A percentile compares a stretch with the other conserved stretches of the same genome.
phyloP scores from a whole-genome alignment of 345 rosid genomes.

The Salix purpurea region DNA sequence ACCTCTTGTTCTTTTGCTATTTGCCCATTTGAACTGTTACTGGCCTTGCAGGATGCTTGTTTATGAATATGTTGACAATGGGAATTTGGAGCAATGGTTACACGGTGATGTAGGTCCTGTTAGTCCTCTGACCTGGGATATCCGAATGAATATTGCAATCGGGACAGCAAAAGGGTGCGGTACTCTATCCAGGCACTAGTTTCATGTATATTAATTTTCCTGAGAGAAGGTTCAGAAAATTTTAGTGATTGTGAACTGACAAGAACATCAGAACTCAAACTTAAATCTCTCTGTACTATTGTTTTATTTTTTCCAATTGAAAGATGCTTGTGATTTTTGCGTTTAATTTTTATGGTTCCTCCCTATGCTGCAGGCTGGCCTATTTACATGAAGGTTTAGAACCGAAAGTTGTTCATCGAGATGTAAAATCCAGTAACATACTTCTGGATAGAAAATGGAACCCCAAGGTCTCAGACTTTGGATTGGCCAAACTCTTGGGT shows the following conservation, averaged over 20 bases:
- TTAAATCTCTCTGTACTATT: neutral
- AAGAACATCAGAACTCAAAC: neutral
- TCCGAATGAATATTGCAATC: constrained; percentile 82
- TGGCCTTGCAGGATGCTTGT: constrained; percentile 73
- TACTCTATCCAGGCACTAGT: neutral
- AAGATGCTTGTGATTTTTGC: neutral
- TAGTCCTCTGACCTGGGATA: constrained; percentile 88
- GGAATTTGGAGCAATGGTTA: constrained; percentile 95
- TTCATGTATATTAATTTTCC: neutral
- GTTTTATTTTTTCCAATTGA: neutral
- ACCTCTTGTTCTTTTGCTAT: neutral
- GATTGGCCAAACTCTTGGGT: constrained; percentile 84
- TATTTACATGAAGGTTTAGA: constrained; percentile 94
- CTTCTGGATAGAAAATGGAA: constrained; percentile 81
- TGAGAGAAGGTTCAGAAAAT: neutral
- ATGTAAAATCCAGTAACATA: constrained; percentile 90
- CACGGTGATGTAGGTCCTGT: constrained; percentile 88
- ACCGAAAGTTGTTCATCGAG: constrained; percentile 94
- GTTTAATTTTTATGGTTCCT: constrained; percentile 11
- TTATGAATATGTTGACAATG: constrained; percentile 84
- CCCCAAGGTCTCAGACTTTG: constrained; percentile 84
- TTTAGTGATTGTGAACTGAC: neutral
- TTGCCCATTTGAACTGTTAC: neutral
- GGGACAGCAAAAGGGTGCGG: constrained; percentile 90
- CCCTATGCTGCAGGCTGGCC: constrained; percentile 52